These are phyloP conservation scores for Diutina mesorugosa DNA, from an alignment of 1,139 yeast species.

Conservation along the genomic window DNA sequence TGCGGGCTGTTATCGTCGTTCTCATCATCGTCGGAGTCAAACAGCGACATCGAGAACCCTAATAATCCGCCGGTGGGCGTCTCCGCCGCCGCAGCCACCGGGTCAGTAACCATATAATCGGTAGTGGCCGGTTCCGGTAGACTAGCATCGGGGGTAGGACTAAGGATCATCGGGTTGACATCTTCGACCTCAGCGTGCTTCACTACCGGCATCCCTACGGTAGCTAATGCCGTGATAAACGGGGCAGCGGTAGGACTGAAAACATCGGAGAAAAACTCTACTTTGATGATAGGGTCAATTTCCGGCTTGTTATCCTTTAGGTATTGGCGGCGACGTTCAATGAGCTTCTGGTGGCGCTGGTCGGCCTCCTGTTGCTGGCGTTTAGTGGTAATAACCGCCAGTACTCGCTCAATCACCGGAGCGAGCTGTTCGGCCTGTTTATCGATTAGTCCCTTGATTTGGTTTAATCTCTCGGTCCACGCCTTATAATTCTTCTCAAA, in stretches of 20 bases:
- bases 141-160: not conserved
- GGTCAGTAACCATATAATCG: not conserved
- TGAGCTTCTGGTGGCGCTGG: not conserved
- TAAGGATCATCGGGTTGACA: not conserved
- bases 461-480: constrained; percentile 15
- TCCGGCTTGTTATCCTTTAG: not conserved
- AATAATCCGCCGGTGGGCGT: not conserved
- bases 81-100: not conserved
- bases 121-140: not conserved
- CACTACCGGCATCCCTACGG: not conserved
- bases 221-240: not conserved
- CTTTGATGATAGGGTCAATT: not conserved
- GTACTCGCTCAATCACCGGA: not conserved
- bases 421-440: constrained; percentile 11
- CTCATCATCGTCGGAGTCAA: constrained; percentile 1
- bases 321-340: not conserved
- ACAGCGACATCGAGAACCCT: constrained; percentile 2
- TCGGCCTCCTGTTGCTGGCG: not conserved
- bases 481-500: constrained; percentile 15
- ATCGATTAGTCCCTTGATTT: constrained; percentile 17
- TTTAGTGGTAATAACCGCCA: not conserved
- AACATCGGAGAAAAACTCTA: not conserved
- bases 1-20: constrained; percentile 1
- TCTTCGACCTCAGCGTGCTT: not conserved
- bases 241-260: not conserved